phyloP scores from a whole-genome alignment of 192 early-diverging fungal genomes.

The Coemansia sp. region DNA sequence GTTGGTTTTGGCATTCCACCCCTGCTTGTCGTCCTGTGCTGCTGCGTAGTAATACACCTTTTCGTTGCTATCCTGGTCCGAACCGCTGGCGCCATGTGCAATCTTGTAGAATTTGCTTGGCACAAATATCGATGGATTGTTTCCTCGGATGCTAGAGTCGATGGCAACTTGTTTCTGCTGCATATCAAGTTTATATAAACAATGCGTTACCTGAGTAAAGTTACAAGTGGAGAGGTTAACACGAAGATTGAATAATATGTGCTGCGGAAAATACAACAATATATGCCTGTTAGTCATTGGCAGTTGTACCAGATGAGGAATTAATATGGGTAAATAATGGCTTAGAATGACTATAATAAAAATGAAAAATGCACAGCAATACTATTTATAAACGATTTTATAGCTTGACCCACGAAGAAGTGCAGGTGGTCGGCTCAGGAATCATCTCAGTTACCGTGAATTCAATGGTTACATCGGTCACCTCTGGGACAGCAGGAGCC shows the following conservation, averaged over 20 bases:
- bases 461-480: conserved; percentile 1
- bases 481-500: conserved; percentile 5
- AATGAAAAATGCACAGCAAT: not conserved
- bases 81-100: conserved; percentile 16
- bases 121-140: not conserved
- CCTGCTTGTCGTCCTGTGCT: conserved; percentile 33
- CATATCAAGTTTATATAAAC: not conserved
- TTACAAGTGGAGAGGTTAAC: not conserved
- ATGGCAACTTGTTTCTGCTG: not conserved
- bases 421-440: conserved; percentile 10
- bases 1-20: conserved; percentile 19
- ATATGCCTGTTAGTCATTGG: too few species aligned
- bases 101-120: conserved; percentile 27
- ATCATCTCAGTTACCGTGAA: conserved; percentile 4
- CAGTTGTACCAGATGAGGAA: too few species aligned
- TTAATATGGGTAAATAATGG: not conserved
- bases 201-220: not conserved
- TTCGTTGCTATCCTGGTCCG: not conserved
- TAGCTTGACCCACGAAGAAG: conserved; percentile 17
- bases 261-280: too few species aligned
- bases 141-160: not conserved
- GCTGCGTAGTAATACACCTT: conserved; percentile 19
- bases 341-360: conserved; percentile 1
- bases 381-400: not conserved
- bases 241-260: too few species aligned